A percentile compares a stretch with the other conserved stretches of the same genome.
Conservation (phyloP, 768 basidiomycete species). For the Rhodosporidiobolus odoratus region DNA sequence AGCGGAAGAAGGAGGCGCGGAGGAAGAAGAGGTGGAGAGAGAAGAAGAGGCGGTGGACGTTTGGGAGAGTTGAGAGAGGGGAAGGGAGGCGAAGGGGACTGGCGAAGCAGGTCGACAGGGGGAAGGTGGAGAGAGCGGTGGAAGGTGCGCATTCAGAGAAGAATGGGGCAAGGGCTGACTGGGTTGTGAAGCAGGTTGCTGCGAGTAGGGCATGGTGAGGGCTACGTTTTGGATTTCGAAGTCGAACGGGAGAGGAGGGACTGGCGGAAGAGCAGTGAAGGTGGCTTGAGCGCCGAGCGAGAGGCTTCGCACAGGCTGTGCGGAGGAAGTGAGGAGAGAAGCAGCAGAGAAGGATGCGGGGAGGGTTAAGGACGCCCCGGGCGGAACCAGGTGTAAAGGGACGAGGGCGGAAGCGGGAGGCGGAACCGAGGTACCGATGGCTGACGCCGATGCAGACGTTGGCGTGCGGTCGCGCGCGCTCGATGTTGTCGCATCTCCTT, state of each 20-base stretch:
- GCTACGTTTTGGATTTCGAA: background rate
- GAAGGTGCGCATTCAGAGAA: background rate
- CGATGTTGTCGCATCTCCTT: too few species aligned
- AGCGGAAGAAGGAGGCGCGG: too few species aligned
- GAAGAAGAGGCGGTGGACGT: background rate
- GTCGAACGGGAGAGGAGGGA: constrained; percentile 6
- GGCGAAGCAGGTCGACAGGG: background rate
- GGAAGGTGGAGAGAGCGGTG: background rate
- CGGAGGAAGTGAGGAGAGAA: too few species aligned
- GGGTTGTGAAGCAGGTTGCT: background rate
- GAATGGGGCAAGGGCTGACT: background rate
- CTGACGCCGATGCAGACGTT: too few species aligned
- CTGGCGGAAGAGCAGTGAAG: constrained; percentile 13
- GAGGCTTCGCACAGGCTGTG: too few species aligned
- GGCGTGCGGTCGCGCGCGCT: too few species aligned
- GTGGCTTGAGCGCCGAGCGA: background rate
- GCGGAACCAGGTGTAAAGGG: too few species aligned
- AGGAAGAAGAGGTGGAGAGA: too few species aligned
- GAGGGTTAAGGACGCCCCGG: too few species aligned
- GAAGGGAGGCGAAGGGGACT: background rate
- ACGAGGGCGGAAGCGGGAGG: too few species aligned
- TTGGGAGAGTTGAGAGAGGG: background rate
- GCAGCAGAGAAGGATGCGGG: background rate
- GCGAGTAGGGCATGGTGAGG: background rate
- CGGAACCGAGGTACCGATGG: too few species aligned